A percentile compares a stretch with the other conserved stretches of the same genome.
phyloP scores from a whole-genome alignment of 1,284 basidiomycete genomes.

The Rhodotorula sp. region DNA sequence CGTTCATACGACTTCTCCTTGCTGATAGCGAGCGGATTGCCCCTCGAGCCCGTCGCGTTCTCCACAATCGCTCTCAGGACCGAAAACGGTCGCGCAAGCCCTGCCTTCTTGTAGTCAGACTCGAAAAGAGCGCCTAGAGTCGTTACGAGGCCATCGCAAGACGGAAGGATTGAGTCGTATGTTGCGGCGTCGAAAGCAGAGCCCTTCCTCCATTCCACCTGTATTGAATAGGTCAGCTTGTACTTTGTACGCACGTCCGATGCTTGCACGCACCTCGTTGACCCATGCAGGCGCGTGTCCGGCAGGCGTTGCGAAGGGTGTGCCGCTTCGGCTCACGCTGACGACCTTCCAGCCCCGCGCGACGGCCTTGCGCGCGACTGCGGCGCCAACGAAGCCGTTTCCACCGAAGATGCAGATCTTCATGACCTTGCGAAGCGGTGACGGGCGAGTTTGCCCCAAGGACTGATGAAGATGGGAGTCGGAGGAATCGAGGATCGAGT shows the following conservation, averaged over 20 bases:
- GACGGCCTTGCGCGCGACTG: conserved; percentile 82
- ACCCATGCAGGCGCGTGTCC: conserved; percentile 88
- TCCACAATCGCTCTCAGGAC: conserved; percentile 57
- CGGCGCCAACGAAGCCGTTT: conserved; percentile 61
- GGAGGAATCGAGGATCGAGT: background rate
- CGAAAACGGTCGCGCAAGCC: conserved; percentile 54
- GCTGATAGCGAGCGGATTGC: conserved; percentile 43
- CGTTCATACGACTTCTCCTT: conserved; percentile 63
- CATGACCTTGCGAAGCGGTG: background rate
- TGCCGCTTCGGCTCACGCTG: conserved; percentile 64
- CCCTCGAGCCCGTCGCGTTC: conserved; percentile 44
- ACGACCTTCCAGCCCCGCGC: conserved; percentile 79
- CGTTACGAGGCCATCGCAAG: conserved; percentile 77
- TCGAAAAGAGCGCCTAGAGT: conserved; percentile 92
- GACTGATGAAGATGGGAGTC: background rate
- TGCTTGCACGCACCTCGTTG: conserved; percentile 56
- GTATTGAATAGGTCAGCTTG: conserved; percentile 31
- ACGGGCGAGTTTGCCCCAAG: background rate
- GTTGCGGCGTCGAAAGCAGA: conserved; percentile 73
- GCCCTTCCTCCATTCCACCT: conserved; percentile 79
- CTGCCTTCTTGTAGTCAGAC: conserved; percentile 73
- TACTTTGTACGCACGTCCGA: conserved; percentile 2
- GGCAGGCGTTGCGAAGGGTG: conserved; percentile 78
- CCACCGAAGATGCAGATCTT: conserved; percentile 33
- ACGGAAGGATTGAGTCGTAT: conserved; percentile 66